Percentiles rank a stretch among this genome's conserved stretches.
These are phyloP conservation scores for Solanum lycopersicoides DNA, from an alignment of 257 asterid species.

Conservation along the genomic window DNA sequence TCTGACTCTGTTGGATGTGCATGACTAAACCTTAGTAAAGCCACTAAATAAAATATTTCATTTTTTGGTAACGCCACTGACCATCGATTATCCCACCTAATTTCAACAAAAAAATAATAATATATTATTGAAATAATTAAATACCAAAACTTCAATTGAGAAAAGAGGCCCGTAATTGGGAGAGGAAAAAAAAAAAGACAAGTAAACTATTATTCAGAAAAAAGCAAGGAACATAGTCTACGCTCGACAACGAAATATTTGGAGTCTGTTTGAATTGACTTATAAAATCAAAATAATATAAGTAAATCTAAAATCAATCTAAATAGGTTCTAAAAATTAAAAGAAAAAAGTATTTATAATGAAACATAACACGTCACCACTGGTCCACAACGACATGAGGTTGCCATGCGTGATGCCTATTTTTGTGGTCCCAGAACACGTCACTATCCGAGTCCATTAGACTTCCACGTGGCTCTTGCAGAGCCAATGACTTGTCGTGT, in stretches of 20 bases:
- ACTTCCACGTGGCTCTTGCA: background rate
- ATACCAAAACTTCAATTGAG: background rate
- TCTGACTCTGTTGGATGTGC: conserved; percentile 47
- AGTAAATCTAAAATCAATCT: no score
- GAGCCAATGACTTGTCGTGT: background rate
- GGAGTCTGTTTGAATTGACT: no score
- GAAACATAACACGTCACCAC: background rate
- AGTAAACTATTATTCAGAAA: background rate
- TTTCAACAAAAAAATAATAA: background rate
- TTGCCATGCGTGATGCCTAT: background rate
- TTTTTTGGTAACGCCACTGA: conserved; percentile 64
- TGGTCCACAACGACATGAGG: background rate
- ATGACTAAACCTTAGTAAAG: conserved; percentile 53
- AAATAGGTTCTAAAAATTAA: no score
- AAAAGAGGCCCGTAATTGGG: background rate
- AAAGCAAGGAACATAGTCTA: background rate
- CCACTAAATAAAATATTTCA: conserved; percentile 69
- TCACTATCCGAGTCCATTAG: background rate
- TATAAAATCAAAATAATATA: no score
- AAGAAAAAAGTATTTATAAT: background rate
- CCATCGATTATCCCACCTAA: conserved; percentile 73
- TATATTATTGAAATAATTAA: background rate
- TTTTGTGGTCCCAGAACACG: background rate
- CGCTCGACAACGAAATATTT: background rate
- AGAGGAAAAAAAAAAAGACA: background rate